phyloP scores from a whole-genome alignment of 2,329 filamentous ascomycete genomes.

The Scleromitrula shiraiana region DNA sequence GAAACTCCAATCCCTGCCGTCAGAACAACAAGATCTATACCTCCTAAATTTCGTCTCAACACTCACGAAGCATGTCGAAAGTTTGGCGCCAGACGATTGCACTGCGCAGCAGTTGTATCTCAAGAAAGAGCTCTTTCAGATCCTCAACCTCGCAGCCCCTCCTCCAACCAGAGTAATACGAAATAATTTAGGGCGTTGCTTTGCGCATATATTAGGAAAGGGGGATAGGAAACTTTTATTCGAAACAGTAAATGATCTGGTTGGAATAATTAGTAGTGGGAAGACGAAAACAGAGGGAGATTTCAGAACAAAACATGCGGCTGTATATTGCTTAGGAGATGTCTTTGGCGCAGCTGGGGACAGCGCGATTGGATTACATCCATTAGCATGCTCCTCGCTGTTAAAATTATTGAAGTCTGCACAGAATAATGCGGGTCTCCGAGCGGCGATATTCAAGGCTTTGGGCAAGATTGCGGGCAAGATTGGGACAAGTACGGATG shows the following conservation, averaged over 20 bases:
- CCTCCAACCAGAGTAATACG: conserved; percentile 81
- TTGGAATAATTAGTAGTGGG: conserved; percentile 61
- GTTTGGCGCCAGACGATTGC: conserved; percentile 68
- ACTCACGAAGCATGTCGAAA: conserved; percentile 70
- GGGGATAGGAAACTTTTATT: conserved; percentile 89
- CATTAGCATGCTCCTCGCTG: conserved; percentile 62
- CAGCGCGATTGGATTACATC: conserved; percentile 78
- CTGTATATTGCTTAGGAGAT: conserved; percentile 77
- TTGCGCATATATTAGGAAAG: conserved; percentile 72
- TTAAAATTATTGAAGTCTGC: conserved; percentile 75
- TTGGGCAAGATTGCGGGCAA: conserved; percentile 70
- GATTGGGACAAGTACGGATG: conserved; percentile 71
- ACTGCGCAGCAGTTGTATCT: conserved; percentile 84
- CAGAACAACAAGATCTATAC: conserved; percentile 93
- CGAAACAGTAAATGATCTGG: conserved; percentile 86
- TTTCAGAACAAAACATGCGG: conserved; percentile 73
- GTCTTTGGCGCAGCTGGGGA: conserved; percentile 90
- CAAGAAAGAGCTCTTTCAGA: conserved; percentile 90
- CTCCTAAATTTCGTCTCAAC: conserved; percentile 82
- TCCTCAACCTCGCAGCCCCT: conserved; percentile 75
- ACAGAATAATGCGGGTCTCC: conserved; percentile 71
- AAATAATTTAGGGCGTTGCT: conserved; percentile 78
- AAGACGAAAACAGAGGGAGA: conserved; percentile 73
- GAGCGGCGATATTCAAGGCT: conserved; percentile 68
- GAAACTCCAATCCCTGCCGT: conserved; percentile 81